Evolutionary conservation across 1,284 basidiomycete species (phyloP).

Genomic region (Ceratobasidium sp.): DNA sequence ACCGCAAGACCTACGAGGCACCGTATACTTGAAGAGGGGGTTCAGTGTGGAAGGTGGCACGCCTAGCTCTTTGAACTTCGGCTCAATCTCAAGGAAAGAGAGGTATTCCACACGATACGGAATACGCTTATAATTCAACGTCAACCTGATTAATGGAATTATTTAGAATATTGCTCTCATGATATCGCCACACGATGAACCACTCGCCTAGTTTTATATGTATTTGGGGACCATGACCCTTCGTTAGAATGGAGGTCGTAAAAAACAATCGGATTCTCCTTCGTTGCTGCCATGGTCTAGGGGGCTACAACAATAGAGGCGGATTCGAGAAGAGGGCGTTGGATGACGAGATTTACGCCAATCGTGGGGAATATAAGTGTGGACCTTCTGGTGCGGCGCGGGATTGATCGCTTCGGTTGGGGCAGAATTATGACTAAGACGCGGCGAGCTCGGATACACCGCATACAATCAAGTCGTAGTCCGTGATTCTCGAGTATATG

Average conservation of each 20-base stretch:
- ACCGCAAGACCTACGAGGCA: slow-evolving; percentile 22
- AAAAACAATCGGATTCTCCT: slow-evolving; percentile 26
- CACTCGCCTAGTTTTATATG: slow-evolving; percentile 25
- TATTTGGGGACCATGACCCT: slow-evolving; percentile 31
- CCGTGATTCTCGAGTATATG: no score
- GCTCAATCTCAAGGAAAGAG: slow-evolving; percentile 49
- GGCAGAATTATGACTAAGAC: no score
- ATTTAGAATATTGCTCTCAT: neutral
- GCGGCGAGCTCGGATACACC: no score
- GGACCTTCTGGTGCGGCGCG: no score
- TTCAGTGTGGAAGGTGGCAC: slow-evolving; percentile 54
- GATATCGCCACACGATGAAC: neutral
- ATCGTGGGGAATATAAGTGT: no score
- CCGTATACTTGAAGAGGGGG: slow-evolving; percentile 37
- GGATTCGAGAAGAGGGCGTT: neutral
- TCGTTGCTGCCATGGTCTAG: slow-evolving; percentile 22
- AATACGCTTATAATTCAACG: slow-evolving; percentile 51
- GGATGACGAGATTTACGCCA: neutral
- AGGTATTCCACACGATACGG: slow-evolving; percentile 51
- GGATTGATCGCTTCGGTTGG: no score
- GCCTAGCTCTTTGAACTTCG: slow-evolving; percentile 46
- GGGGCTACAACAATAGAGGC: neutral
- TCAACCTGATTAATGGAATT: slow-evolving; percentile 25
- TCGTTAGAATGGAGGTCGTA: slow-evolving; percentile 23
- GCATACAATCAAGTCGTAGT: no score